Evolutionary conservation across 23 red algal species (phyloP).

Genomic region (Gracilaria domingensis): DNA sequence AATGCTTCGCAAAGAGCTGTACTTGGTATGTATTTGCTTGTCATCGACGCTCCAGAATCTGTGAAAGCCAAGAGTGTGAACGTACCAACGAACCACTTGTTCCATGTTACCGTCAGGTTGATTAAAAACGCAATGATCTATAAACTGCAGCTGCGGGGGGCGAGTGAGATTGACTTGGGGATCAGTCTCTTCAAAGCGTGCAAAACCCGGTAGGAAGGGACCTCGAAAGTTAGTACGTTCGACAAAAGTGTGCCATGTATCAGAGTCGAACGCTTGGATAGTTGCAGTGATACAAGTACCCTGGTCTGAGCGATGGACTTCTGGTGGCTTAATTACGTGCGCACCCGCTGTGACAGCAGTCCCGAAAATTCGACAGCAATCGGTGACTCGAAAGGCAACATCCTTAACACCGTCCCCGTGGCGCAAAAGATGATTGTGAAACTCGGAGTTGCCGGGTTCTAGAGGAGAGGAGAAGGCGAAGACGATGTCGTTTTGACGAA

Average conservation of each 20-base stretch:
- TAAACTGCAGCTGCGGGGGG: constrained; percentile 48
- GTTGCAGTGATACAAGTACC: constrained; percentile 79
- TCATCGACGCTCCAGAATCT: constrained; percentile 99
- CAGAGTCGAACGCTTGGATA: constrained; percentile 84
- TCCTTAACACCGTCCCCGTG: constrained; percentile 97
- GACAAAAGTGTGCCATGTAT: constrained; percentile 93
- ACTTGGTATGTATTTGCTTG: constrained; percentile 94
- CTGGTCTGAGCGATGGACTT: constrained; percentile 49
- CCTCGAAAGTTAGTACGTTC: constrained; percentile 78
- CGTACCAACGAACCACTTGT: constrained; percentile 88
- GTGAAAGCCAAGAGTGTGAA: constrained; percentile 82
- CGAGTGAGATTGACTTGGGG: constrained; percentile 62
- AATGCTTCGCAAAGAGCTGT: constrained; percentile 88
- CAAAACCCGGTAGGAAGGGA: constrained; percentile 89
- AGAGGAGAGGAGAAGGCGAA: constrained; percentile 83
- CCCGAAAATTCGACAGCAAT: constrained; percentile 78
- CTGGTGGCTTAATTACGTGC: constrained; percentile 38
- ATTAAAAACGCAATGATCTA: constrained; percentile 98
- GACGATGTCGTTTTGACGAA: constrained; percentile 80
- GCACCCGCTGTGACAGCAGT: constrained; percentile 68
- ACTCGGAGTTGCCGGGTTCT: constrained; percentile 63
- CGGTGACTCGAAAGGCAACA: constrained; percentile 87
- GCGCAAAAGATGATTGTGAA: constrained; percentile 46
- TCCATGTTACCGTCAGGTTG: constrained; percentile 91
- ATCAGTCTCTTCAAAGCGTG: constrained; percentile 41